Evolutionary conservation across 1,139 yeast species (phyloP), one percentile per base, ranked within the genome.

Genomic region (Hyphopichia burtonii): DNA sequence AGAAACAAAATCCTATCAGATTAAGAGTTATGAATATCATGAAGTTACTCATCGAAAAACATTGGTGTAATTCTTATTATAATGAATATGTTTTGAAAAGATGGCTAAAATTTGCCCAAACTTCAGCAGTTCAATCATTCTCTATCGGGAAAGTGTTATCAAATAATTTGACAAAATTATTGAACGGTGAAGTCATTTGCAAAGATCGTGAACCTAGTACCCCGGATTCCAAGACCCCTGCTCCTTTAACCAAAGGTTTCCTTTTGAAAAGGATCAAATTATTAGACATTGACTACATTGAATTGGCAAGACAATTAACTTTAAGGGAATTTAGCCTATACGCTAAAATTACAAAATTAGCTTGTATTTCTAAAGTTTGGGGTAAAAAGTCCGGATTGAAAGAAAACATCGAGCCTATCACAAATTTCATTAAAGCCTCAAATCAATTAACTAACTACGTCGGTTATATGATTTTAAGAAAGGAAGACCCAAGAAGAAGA

Each of bases 361-460:
- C 93, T 50, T 83, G 96, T 55, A 66, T 91, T 40, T 82, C 86
- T 36, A 83, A 93, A 54, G 84, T 86, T 1, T 87, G 95, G 87
- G 85, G 86, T 22, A 76, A 79, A 49, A 83, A 79, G 56, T 79
- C 83, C 34, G 84, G 89, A 12, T 63, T 81, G 37, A 54, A 61
- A 63, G 70, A 86, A 75, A 45, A 78, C 66, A 40, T 77, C 66
- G 56, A 70, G 47, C 44, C 70, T 49, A 83, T 90, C 42, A 77
- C 86, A 15, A 72, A 71, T 33, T 88, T 89, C 56, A 86, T 90
- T 51, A 76, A 76, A 42, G 82, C 86, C 47, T 88, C 96, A n/a
- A 93, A 93, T 56, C 83, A 81, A 47, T 65, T 91, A 46, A 89
- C 98, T 0, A 88, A 87, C 58, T 90, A 85, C 71, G 91, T 89